Percentiles rank a stretch among this genome's conserved stretches.
These are phyloP conservation scores for Actinidia arguta DNA, from an alignment of 179 eudicot genomes.

Conservation along the genomic window DNA sequence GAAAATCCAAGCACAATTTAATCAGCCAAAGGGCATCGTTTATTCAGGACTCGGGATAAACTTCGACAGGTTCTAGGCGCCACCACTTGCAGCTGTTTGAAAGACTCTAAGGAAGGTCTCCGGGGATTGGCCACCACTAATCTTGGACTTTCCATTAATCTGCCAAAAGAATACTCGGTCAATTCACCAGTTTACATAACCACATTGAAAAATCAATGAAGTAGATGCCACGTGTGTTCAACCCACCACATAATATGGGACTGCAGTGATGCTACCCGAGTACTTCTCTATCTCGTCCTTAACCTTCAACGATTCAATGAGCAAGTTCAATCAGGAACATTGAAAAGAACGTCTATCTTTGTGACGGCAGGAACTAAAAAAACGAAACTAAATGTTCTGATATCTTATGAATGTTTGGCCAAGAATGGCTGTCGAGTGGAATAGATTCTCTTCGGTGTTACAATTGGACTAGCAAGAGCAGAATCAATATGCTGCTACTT, in stretches of 20 bases:
- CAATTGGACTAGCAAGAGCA: neutral
- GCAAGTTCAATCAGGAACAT: neutral
- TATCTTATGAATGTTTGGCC: neutral
- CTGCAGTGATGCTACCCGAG: slow-evolving; percentile 65
- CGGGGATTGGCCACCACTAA: slow-evolving; percentile 91
- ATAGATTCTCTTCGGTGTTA: neutral
- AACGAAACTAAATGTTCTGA: no score
- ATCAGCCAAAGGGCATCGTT: neutral
- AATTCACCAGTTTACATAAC: neutral
- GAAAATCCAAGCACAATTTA: neutral
- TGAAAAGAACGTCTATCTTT: neutral
- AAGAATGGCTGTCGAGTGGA: neutral
- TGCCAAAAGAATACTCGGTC: slow-evolving; percentile 32
- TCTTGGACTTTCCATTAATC: slow-evolving; percentile 69
- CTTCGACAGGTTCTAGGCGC: neutral
- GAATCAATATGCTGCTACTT: neutral
- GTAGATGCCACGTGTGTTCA: neutral
- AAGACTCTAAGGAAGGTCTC: slow-evolving; percentile 71
- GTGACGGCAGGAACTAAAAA: neutral
- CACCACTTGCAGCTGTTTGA: slow-evolving; percentile 46
- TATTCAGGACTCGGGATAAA: neutral
- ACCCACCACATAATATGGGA: slow-evolving; percentile 78
- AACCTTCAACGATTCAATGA: slow-evolving; percentile 47
- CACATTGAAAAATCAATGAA: neutral
- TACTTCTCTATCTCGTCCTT: slow-evolving; percentile 73